Evolutionary conservation across 23 red algal species (phyloP), one percentile per base, ranked within the genome.

Genomic region (Gracilaria gracilis): DNA sequence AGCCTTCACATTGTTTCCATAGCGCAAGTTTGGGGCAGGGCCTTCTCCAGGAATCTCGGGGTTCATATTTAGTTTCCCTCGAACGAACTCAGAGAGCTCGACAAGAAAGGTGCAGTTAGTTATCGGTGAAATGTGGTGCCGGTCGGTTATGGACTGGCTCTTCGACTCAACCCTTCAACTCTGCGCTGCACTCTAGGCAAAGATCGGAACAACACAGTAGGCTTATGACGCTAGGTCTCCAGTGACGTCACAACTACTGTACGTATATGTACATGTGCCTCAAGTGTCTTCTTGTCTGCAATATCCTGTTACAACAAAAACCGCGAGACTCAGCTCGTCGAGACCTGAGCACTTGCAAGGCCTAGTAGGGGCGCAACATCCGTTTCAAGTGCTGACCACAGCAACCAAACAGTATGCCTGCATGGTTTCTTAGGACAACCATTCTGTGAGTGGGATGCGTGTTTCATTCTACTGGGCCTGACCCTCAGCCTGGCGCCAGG

Each of bases 11-110:
- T 81, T 65, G 44, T 57, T 75, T 16, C 92, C 83, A 34, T 94
- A 82, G 5, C 92, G 92, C 82, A 94, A 36, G 19, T 93, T 61
- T 21, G 90, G 90, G 0, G 39, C 66, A 34, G 85, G 46, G 23
- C 72, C 46, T 51, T 73, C 67, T 16, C 31, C 72, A 8, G 38
- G 72, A 49, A 50, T 77, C 39, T 77, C 72, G 12, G 72, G 72
- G 16, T 77, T 77, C 72, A 77, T 77, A n/a, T 50, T 77, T 25
- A 51, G 46, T 46, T 29, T 49, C 72, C 50, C 32, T 50, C 40
- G 72, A 77, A 33, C 72, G 72, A 77, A 77, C 40, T 49, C 72
- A 51, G 46, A 77, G 34, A 77, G 72, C 39, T 69, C 64, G 13
- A 37, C 28, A 19, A 69, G 64, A 32, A 69, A 69, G 64, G 4